Evolutionary conservation across 441 rosid genomes (phyloP).

Genomic region (Cnidoscolus chayamansa): DNA sequence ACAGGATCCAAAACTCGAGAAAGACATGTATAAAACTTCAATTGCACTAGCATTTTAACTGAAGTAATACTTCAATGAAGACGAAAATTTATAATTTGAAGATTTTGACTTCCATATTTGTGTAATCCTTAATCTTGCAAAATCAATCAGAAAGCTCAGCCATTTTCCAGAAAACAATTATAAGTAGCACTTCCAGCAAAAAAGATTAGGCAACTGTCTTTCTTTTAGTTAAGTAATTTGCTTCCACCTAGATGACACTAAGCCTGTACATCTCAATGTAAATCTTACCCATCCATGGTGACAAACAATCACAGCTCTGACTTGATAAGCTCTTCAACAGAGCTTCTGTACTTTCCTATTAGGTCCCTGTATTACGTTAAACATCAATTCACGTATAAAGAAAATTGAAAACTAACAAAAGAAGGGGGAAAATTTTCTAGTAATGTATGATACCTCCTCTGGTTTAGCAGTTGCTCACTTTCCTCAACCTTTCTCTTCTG

Average conservation of each 20-base stretch:
- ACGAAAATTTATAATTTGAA: not conserved
- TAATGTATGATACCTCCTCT: slow-evolving; percentile 48
- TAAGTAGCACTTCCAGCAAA: not conserved
- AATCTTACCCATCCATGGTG: slow-evolving; percentile 10
- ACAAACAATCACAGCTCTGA: slow-evolving; percentile 41
- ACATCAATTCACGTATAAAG: slow-evolving; percentile 6
- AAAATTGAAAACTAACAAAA: slow-evolving; percentile 6
- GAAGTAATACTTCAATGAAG: too few species aligned
- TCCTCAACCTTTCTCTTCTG: slow-evolving; percentile 76
- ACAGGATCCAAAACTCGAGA: not conserved
- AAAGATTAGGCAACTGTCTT: not conserved
- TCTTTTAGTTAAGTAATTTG: not conserved
- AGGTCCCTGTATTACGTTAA: slow-evolving; percentile 49
- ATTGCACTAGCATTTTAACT: not conserved
- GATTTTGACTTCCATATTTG: not conserved
- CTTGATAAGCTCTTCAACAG: slow-evolving; percentile 61
- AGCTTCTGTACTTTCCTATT: slow-evolving; percentile 53
- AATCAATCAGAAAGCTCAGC: not conserved
- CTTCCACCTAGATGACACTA: not conserved
- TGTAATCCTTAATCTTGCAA: not conserved
- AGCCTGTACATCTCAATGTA: not conserved
- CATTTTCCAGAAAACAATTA: not conserved
- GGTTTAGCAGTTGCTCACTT: slow-evolving; percentile 61
- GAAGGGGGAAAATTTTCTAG: not conserved
- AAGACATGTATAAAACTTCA: not conserved